These are phyloP conservation scores for Phytophthora palmivora DNA, from an alignment of 352 stramenopile species.

Conservation along the genomic window DNA sequence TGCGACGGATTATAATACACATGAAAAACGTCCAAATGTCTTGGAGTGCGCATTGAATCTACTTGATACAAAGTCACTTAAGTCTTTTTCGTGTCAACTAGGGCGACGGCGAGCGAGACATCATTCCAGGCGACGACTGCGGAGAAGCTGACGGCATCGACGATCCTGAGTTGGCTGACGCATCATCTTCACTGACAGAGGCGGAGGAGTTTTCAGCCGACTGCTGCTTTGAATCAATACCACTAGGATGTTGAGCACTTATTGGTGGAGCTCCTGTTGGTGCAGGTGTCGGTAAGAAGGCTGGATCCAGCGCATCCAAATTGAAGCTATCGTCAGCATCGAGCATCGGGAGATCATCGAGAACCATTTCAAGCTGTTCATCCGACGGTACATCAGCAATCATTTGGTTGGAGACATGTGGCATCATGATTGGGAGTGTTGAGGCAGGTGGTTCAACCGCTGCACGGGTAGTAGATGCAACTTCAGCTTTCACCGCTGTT, in stretches of 20 bases:
- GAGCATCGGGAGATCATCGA: conserved; percentile 79
- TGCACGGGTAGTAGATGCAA: conserved; percentile 1
- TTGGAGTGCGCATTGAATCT: not conserved
- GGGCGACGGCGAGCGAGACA: conserved; percentile 68
- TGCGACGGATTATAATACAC: not conserved
- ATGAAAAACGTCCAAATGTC: conserved; percentile 6
- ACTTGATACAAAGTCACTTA: not conserved
- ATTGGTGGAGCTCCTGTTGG: conserved; percentile 14
- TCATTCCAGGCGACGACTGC: conserved; percentile 54
- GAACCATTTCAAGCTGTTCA: conserved; percentile 73
- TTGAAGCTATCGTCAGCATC: conserved; percentile 73
- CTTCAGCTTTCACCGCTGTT: conserved; percentile 22
- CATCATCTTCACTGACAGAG: conserved; percentile 54
- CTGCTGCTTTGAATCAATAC: conserved; percentile 45
- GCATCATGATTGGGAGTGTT: conserved; percentile 36
- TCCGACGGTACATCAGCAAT: conserved; percentile 61
- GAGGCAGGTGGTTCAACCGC: not conserved
- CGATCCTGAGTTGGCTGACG: conserved; percentile 67
- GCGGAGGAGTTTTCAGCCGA: conserved; percentile 51
- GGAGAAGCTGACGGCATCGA: conserved; percentile 66
- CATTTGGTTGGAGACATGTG: conserved; percentile 39
- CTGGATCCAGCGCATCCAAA: conserved; percentile 47
- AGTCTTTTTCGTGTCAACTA: conserved; percentile 13
- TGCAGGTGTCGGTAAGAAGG: conserved; percentile 36
- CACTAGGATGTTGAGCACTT: conserved; percentile 22